Base-by-base conservation (phyloP, 1,139 yeast genomes). In the Keqinozyma sinolaborantium region DNA sequence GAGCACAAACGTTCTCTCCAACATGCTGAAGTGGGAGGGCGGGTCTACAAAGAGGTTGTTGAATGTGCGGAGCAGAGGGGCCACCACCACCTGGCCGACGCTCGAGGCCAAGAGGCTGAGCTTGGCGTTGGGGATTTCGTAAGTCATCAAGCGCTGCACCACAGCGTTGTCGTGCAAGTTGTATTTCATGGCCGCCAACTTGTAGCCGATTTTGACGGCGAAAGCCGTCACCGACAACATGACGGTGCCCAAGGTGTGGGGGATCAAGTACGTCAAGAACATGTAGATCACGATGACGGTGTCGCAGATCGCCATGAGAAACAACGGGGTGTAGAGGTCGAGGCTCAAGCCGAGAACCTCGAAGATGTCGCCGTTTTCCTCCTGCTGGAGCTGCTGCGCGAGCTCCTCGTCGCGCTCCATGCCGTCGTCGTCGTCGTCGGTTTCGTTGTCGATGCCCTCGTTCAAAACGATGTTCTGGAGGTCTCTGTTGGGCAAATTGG, bases 181-280 rank as follows among this genome's bases (percentile, higher is more conserved):
- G 7, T 10, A 7, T 18, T 18, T 18, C 21, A 18, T 7, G 9
- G 10, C 9, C 21, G 10, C 21, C 21, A 18, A 18, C 21, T 10
- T 7, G 21, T 7, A 18, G 10, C 7, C 9, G 21, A 7, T 18
- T 7, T 10, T 7, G 9, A 7, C 21, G 10, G 21, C 21, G 10
- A 18, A 18, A 7, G 21, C 48, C 5, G 39, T 26, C n/a, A 42
- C 28, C n/a, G 50, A 32, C 2, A 55, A 43, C 9, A 58, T 36
- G 29, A 56, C 24, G 31, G 53, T 60, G 3, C 85, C 85, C 9
- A 74, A 32, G 26, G 70, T 44, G 5, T 79, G 73, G 1, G 88
- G 88, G 2, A 78, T 41, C 24, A 74, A 59, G 45, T 79, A 81
- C 3, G 77, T 60, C 5, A 64, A 32, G 23, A 72, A 59, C 29